These are phyloP conservation scores for Mycosarcoma mackinlayi DNA, from an alignment of 1,284 basidiomycete genomes.

Conservation along the genomic window DNA sequence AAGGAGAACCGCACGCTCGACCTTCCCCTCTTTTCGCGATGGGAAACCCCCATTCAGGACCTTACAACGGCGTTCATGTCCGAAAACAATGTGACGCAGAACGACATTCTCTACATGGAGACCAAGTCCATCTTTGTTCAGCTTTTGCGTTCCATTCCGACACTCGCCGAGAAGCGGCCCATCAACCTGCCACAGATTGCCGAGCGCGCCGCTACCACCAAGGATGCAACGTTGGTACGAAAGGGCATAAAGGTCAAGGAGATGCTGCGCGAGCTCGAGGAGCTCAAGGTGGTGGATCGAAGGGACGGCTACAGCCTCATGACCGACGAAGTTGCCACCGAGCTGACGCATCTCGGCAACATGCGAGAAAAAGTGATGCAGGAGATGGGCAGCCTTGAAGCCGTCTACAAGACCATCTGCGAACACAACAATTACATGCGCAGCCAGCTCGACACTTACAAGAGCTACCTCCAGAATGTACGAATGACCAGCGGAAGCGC, in stretches of 20 bases:
- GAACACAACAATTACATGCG: conserved; percentile 98
- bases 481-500: conserved; percentile 76
- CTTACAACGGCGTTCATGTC: conserved; percentile 93
- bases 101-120: conserved; percentile 99
- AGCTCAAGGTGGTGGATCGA: conserved; percentile 85
- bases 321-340: conserved; percentile 94
- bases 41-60: conserved; percentile 99
- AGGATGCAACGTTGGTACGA: conserved; percentile 91
- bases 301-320: conserved; percentile 89
- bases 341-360: conserved; percentile 95
- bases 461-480: conserved; percentile 98
- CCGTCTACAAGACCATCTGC: conserved; percentile 98
- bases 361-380: conserved; percentile 92
- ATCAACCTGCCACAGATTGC: conserved; percentile 90
- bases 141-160: conserved; percentile 90
- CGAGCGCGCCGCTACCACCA: conserved; percentile 93
- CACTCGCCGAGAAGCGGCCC: conserved; percentile 81
- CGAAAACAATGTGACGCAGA: conserved; percentile 91
- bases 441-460: conserved; percentile 97
- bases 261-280: conserved; percentile 95
- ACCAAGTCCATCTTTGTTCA: conserved; percentile 99
- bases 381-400: conserved; percentile 90
- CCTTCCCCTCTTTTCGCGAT: conserved; percentile 90
- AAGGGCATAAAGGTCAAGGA: conserved; percentile 99
- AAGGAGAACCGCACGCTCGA: conserved; percentile 97